phyloP scores from a whole-genome alignment of 768 basidiomycete genomes.

The Russula virescens region DNA sequence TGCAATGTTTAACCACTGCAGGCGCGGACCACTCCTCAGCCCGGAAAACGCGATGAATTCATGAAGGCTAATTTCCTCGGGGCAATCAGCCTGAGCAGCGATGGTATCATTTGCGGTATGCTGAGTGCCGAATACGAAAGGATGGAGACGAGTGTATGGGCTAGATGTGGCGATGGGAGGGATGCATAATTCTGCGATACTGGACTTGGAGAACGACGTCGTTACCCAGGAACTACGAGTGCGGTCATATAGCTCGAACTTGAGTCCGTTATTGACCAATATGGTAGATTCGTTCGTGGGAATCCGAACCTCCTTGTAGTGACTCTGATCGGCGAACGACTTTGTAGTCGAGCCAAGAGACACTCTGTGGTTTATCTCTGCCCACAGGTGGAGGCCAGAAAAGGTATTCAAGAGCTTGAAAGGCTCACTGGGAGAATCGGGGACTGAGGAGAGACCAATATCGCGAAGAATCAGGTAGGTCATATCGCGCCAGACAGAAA shows the following conservation, averaged over 20 bases:
- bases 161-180: neutral
- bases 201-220: neutral
- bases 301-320: neutral
- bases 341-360: slow-evolving; percentile 17
- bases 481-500: slow-evolving; percentile 12
- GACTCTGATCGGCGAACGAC: neutral
- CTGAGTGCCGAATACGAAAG: neutral
- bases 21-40: slow-evolving; percentile 38
- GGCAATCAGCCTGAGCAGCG: slow-evolving; percentile 38
- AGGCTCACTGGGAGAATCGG: neutral
- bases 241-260: slow-evolving; percentile 6
- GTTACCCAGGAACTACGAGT: neutral
- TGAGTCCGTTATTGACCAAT: slow-evolving; percentile 13
- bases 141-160: slow-evolving; percentile 5
- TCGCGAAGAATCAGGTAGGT: slow-evolving; percentile 15
- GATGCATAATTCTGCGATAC: neutral
- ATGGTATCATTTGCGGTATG: slow-evolving; percentile 39
- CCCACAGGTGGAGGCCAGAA: slow-evolving; percentile 6
- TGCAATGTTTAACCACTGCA: slow-evolving; percentile 49
- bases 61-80: slow-evolving; percentile 37
- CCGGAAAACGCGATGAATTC: slow-evolving; percentile 43
- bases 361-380: neutral
- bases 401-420: neutral
- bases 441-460: neutral
- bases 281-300: slow-evolving; percentile 5